Base-by-base conservation (phyloP, 1,139 yeast genomes). In the Candida pseudoviswanathii region DNA sequence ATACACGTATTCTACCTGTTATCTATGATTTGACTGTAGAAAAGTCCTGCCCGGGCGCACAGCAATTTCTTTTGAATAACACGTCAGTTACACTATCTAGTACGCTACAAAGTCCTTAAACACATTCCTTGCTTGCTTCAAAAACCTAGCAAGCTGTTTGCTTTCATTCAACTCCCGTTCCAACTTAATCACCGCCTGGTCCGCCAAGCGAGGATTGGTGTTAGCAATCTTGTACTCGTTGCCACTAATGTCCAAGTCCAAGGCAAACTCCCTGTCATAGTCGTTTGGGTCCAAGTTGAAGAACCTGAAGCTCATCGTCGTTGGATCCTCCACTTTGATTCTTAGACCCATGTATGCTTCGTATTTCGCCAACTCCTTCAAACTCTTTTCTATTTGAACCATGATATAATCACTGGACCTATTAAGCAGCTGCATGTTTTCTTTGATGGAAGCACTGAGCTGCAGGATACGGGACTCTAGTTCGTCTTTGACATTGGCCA, bases 331-430 rank as follows among this genome's bases (percentile, higher is more conserved):
- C 4, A 77, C 81, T 43, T 72, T 75, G 34, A 80, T 70, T 44
- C 63, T 67, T 44, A 80, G 59, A 0, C 85, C 84, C 45, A 78
- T 63, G 50, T 78, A 71, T 45, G 65, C 63, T 51, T 79, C 83
- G 54, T 68, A 78, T 47, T 74, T 69, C 36, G 68, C 58, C 22
- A 79, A 67, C 46, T 77, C 73, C 3, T 71, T 72, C 48, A 65
- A 61, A 49, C 78, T 81, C 26, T 64, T 41, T 4, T 36, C 37
- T 27, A 54, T 32, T 44, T 53, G 54, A 8, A 11, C 5, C 8
- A 46, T 39, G 4, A 46, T 25, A 5, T 47, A 41, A 3, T 48
- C 43, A 29, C 29, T 36, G 5, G 51, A 43, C 11, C 40, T 39
- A 11, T 36, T 32, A 6, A 54, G 45, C 30, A 49, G 47, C 16